Conservation (phyloP, 2,329 filamentous ascomycete species). For the Fusarium beomiforme region DNA sequence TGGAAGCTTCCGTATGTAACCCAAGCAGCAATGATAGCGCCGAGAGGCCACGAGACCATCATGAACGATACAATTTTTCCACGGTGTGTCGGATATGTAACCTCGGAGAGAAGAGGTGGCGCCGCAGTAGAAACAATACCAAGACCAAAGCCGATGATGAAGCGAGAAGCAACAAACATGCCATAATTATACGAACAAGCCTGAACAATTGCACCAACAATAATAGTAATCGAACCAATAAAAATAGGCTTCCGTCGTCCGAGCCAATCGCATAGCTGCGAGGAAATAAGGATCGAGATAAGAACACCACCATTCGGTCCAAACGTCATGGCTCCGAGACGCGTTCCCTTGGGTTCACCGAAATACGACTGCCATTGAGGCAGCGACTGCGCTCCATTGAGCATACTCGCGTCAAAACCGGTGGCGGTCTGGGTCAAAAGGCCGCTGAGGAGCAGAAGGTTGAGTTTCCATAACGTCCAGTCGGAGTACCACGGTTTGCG, state of each 20-base stretch:
- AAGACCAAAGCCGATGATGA: slow-evolving; percentile 55
- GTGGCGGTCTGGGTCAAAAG: slow-evolving; percentile 46
- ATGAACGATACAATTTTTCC: slow-evolving; percentile 46
- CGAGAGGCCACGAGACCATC: slow-evolving; percentile 34
- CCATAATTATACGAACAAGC: slow-evolving; percentile 44
- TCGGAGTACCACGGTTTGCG: slow-evolving; percentile 39
- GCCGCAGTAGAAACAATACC: slow-evolving; percentile 45
- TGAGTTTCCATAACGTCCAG: slow-evolving; percentile 44
- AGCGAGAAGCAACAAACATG: slow-evolving; percentile 49
- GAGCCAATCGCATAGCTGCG: slow-evolving; percentile 43
- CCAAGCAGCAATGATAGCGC: slow-evolving; percentile 39
- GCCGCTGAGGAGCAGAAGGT: slow-evolving; percentile 45
- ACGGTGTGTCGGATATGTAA: slow-evolving; percentile 50
- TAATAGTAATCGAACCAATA: slow-evolving; percentile 42
- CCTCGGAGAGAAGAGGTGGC: slow-evolving; percentile 49
- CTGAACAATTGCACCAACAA: slow-evolving; percentile 44
- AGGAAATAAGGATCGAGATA: slow-evolving; percentile 39
- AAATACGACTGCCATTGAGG: slow-evolving; percentile 46
- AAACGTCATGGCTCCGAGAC: slow-evolving; percentile 46
- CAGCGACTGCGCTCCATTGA: slow-evolving; percentile 48
- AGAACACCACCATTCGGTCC: slow-evolving; percentile 38
- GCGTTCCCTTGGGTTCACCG: slow-evolving; percentile 41
- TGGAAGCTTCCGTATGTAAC: slow-evolving; percentile 54
- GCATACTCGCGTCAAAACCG: slow-evolving; percentile 48
- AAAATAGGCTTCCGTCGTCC: slow-evolving; percentile 43